Conservation (phyloP, 1,284 basidiomycete genomes). For the Cystobasidium sp. region DNA sequence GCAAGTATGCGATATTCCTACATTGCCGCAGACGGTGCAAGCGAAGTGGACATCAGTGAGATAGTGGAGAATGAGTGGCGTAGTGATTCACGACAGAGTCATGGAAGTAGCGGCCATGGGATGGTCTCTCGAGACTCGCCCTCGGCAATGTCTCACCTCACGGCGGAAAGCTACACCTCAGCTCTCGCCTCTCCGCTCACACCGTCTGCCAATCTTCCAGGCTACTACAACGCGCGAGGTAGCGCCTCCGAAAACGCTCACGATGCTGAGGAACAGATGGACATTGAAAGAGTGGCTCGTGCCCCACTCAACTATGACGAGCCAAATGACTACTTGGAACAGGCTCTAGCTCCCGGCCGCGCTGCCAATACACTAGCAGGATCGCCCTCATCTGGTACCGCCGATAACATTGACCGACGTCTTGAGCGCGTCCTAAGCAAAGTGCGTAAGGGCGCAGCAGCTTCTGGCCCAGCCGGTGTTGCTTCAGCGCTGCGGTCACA, state of each 20-base stretch:
- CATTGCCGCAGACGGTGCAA: conserved; percentile 75
- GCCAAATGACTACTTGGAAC: conserved; percentile 54
- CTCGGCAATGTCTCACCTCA: conserved; percentile 12
- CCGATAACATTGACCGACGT: conserved; percentile 70
- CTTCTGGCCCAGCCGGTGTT: conserved; percentile 10
- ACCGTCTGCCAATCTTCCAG: conserved; percentile 42
- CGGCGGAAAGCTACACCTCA: conserved; percentile 38
- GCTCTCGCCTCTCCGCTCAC: conserved; percentile 48
- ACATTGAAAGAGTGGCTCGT: conserved; percentile 14
- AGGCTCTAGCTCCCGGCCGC: conserved; percentile 61
- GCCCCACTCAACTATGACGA: conserved; percentile 21
- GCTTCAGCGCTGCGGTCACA: conserved; percentile 45
- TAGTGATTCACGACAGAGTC: conserved; percentile 54
- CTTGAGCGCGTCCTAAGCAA: conserved; percentile 78
- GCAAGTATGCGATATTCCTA: conserved; percentile 83
- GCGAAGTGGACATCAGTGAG: conserved; percentile 87
- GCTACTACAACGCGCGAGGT: conserved; percentile 22
- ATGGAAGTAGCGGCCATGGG: not conserved
- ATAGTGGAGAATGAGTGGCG: conserved; percentile 85
- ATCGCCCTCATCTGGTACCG: conserved; percentile 57
- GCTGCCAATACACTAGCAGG: conserved; percentile 63
- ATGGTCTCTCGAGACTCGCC: conserved; percentile 4
- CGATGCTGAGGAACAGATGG: conserved; percentile 37
- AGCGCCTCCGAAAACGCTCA: not conserved
- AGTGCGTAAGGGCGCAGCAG: conserved; percentile 49